phyloP scores from a whole-genome alignment of 352 stramenopile species.

The Phytophthora fragariaefolia region DNA sequence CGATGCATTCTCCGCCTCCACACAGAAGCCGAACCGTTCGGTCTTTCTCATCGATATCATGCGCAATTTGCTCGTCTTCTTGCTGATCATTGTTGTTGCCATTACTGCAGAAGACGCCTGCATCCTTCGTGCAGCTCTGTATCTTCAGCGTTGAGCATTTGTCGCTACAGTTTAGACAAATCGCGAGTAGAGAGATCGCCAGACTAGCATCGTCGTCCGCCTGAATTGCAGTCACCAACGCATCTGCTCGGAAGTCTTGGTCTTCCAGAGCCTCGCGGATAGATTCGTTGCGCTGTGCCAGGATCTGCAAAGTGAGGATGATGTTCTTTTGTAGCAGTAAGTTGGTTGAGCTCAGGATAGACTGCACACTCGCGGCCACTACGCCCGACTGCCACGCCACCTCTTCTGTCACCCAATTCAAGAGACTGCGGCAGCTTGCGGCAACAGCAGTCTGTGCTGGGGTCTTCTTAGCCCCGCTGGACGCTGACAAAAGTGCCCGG shows the following conservation, averaged over 20 bases:
- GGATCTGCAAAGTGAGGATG: slow-evolving; percentile 46
- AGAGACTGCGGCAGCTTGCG: slow-evolving; percentile 25
- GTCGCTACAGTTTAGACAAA: slow-evolving; percentile 35
- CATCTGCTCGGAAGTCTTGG: slow-evolving; percentile 28
- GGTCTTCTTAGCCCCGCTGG: slow-evolving; percentile 10
- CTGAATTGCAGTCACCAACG: slow-evolving; percentile 33
- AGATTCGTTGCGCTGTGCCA: slow-evolving; percentile 34
- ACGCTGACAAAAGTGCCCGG: slow-evolving; percentile 17
- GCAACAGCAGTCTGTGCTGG: slow-evolving; percentile 22
- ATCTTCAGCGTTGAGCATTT: slow-evolving; percentile 52
- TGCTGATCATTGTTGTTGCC: slow-evolving; percentile 11
- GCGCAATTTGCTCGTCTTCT: not conserved
- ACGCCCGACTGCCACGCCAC: slow-evolving; percentile 38
- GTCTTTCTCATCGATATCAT: slow-evolving; percentile 9
- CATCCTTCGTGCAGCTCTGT: slow-evolving; percentile 15
- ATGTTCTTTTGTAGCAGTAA: slow-evolving; percentile 50
- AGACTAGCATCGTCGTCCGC: slow-evolving; percentile 26
- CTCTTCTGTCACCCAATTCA: slow-evolving; percentile 39
- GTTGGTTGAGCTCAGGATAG: slow-evolving; percentile 47
- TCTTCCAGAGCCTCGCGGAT: slow-evolving; percentile 30
- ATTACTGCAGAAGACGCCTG: slow-evolving; percentile 2
- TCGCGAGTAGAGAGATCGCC: slow-evolving; percentile 34
- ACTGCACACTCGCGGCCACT: slow-evolving; percentile 30
- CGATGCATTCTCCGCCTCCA: slow-evolving; percentile 20
- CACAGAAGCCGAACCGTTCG: slow-evolving; percentile 23